Percentiles rank a stretch among this genome's conserved stretches.
Evolutionary conservation across 495 filamentous ascomycete species (phyloP).

Genomic region (Neurospora sp.): DNA sequence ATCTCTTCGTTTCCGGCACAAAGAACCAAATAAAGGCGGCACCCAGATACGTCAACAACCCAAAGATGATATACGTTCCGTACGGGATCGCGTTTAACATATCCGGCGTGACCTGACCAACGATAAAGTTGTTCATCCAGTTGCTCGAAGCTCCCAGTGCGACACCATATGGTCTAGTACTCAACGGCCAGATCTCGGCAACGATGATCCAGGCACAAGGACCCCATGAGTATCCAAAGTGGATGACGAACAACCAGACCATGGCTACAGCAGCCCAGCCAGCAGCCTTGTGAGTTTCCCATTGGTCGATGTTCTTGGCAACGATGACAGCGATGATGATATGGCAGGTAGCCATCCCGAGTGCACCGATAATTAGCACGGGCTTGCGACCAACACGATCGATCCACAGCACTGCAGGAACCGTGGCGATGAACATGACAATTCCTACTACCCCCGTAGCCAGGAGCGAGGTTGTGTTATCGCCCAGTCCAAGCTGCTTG

Average conservation of each 20-base stretch:
- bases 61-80: conserved; percentile 76
- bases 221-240: conserved; percentile 72
- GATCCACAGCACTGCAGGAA: conserved; percentile 59
- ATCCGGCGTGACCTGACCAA: conserved; percentile 66
- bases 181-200: conserved; percentile 69
- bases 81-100: conserved; percentile 63
- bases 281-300: conserved; percentile 48
- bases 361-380: conserved; percentile 44
- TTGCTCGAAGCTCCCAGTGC: conserved; percentile 54
- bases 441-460: conserved; percentile 76
- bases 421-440: conserved; percentile 59
- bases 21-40: conserved; percentile 66
- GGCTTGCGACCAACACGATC: conserved; percentile 50
- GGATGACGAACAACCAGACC: conserved; percentile 75
- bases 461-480: conserved; percentile 56
- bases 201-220: conserved; percentile 64
- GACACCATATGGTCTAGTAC: conserved; percentile 63
- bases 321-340: conserved; percentile 69
- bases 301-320: conserved; percentile 50
- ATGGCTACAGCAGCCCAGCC: conserved; percentile 73
- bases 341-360: conserved; percentile 52
- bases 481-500: conserved; percentile 51
- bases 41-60: conserved; percentile 56
- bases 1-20: conserved; percentile 64
- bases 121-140: conserved; percentile 47